Evolutionary conservation across 2,329 filamentous ascomycete species (phyloP), one percentile per base, ranked within the genome.

Genomic region (Dothistroma pini): DNA sequence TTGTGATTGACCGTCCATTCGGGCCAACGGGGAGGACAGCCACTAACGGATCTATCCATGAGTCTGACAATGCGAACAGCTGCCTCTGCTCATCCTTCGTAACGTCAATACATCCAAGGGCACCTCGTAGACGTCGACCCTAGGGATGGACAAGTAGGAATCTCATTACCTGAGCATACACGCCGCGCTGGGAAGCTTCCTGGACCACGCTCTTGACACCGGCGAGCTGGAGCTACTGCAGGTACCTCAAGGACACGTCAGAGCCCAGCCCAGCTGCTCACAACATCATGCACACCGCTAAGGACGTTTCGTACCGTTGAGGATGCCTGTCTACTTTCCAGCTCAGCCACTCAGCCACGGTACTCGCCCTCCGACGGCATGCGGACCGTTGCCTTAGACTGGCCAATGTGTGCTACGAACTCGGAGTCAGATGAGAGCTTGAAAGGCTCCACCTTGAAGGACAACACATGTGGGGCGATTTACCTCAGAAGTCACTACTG

Each of bases 161-260:
- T 3, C 25, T 29, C 25, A 29, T 6, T 29, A 29, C 25, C 25
- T 29, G 25, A 29, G 25, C 25, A 29, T 29, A 29, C 10, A 38
- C 3, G 34, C 10, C 34, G 10, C 14, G 34, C 14, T 38, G 10
- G 34, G 34, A 38, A 38, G 25, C 34, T 38, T 16, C 9, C 34
- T 38, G 34, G 34, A 11, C 12, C 47, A 49, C 14, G 10, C 19
- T 21, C 22, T 25, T 49, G 22, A 49, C 47, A 21, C 19, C 47
- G 7, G 47, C 35, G 8, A 56, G 54, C 54, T 54, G 38, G 38
- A 56, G 55, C 64, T 66, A 65, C 60, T 61, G 64, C 64, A 66
- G 64, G 64, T 66, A 61, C 64, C 41, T 41, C 29, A 22, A 41
- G 59, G 38, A 66, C 63, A 63, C 63, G 64, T 66, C 64, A 66